A percentile compares a stretch with the other conserved stretches of the same genome.
Conservation (phyloP, 306 rosid genomes). For the Crataegus laevigata region DNA sequence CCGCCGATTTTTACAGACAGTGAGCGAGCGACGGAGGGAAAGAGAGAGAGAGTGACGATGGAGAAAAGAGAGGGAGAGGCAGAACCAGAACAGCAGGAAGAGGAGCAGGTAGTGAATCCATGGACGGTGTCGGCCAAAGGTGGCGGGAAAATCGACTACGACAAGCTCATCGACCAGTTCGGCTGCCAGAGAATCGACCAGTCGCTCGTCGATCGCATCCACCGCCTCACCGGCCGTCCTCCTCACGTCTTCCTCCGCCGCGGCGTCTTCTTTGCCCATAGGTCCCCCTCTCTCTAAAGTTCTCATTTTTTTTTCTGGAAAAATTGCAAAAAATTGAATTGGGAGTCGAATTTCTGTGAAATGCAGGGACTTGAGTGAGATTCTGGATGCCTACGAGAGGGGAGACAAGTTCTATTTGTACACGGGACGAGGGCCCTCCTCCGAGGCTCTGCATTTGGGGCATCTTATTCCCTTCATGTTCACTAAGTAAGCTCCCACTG, state of each 20-base stretch:
- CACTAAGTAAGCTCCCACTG: conserved; percentile 45
- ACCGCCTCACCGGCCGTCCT: conserved; percentile 58
- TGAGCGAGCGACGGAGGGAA: background rate
- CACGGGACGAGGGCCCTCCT: conserved; percentile 91
- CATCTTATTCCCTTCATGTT: conserved; percentile 92
- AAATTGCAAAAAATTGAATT: background rate
- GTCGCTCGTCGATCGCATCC: conserved; percentile 48
- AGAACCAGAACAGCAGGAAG: background rate
- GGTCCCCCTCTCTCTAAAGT: conserved; percentile 15
- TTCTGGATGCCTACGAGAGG: conserved; percentile 60
- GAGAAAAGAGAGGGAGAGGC: conserved; percentile 5
- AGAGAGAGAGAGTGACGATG: conserved; percentile 11
- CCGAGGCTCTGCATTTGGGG: conserved; percentile 90
- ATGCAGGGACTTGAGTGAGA: conserved; percentile 61
- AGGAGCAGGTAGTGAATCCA: conserved; percentile 59
- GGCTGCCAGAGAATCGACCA: conserved; percentile 77
- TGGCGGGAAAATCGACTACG: conserved; percentile 80
- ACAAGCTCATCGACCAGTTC: conserved; percentile 83
- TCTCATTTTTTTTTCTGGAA: background rate
- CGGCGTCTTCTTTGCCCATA: conserved; percentile 89
- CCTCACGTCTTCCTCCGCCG: conserved; percentile 90
- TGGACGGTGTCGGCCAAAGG: conserved; percentile 78
- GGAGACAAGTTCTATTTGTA: conserved; percentile 87
- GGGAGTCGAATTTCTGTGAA: background rate
- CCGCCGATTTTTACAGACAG: background rate